phyloP scores from a whole-genome alignment of 345 rosid genomes.

The Psidium friedrichsthalianum region DNA sequence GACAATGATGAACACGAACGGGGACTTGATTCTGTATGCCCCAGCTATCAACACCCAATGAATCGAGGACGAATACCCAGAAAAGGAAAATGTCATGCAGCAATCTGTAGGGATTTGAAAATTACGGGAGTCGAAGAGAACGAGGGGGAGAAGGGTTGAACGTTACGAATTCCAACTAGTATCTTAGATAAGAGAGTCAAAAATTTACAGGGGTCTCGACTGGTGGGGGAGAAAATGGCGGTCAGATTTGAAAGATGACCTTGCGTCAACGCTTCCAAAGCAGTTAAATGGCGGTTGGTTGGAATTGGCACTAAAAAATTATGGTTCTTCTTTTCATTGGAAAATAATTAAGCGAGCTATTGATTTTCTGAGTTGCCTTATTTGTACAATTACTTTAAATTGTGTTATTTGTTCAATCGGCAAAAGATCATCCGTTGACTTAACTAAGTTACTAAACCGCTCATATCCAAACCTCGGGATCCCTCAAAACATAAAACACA shows the following conservation, averaged over 20 bases:
- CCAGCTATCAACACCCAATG: neutral
- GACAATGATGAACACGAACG: neutral
- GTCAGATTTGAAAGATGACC: neutral
- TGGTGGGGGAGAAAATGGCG: neutral
- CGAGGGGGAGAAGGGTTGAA: neutral
- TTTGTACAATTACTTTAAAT: neutral
- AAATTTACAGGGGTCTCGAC: neutral
- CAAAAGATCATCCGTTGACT: neutral
- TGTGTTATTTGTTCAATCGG: neutral
- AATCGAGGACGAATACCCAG: neutral
- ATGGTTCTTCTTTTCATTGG: neutral
- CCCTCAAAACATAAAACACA: too few species aligned
- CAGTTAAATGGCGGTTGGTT: neutral
- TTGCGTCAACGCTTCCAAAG: too few species aligned
- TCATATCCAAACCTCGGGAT: too few species aligned
- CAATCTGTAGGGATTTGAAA: neutral
- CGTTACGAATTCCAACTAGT: neutral
- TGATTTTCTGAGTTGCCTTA: neutral
- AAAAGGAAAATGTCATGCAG: neutral
- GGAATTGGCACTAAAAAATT: neutral
- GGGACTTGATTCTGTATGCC: neutral
- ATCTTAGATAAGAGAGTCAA: neutral
- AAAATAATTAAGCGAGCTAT: neutral
- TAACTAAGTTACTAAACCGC: too few species aligned
- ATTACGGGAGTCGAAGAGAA: neutral